phyloP scores from a whole-genome alignment of 2,329 filamentous ascomycete genomes.

The Fusarium compactum region DNA sequence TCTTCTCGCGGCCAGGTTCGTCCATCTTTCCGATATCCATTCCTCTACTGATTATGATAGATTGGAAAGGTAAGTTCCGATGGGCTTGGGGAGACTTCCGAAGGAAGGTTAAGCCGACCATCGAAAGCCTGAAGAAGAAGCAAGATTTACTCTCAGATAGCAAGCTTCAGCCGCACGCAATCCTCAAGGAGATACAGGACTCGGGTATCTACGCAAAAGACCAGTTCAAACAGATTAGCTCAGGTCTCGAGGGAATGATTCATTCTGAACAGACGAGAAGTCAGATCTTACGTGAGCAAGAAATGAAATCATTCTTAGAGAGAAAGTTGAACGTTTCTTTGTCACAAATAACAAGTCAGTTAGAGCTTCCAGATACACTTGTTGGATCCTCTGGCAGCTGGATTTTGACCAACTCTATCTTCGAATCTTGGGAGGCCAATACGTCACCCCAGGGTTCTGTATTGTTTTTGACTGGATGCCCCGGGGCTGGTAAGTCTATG shows the following conservation, averaged over 20 bases:
- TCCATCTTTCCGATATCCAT: fast-evolving
- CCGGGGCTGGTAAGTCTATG: neutral
- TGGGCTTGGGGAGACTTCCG: neutral
- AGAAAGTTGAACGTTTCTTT: neutral
- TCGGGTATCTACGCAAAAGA: fast-evolving
- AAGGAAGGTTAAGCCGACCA: fast-evolving
- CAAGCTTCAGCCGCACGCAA: neutral
- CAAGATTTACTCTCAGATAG: neutral
- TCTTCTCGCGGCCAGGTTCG: neutral
- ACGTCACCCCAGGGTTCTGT: fast-evolving
- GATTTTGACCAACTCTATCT: fast-evolving
- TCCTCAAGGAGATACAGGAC: neutral
- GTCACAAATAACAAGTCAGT: fast-evolving
- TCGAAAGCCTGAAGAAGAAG: neutral
- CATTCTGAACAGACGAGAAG: fast-evolving
- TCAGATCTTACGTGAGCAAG: too few species aligned
- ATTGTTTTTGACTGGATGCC: neutral
- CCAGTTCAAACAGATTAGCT: fast-evolving
- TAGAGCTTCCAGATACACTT: fast-evolving
- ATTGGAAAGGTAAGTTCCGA: fast-evolving
- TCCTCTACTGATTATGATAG: neutral
- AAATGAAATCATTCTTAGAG: fast-evolving
- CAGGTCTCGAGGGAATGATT: neutral
- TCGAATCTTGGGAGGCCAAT: fast-evolving
- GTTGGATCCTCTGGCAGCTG: fast-evolving